Base-by-base conservation (phyloP, 208 protist genomes). In the Kentomonas sorsogonicus region DNA sequence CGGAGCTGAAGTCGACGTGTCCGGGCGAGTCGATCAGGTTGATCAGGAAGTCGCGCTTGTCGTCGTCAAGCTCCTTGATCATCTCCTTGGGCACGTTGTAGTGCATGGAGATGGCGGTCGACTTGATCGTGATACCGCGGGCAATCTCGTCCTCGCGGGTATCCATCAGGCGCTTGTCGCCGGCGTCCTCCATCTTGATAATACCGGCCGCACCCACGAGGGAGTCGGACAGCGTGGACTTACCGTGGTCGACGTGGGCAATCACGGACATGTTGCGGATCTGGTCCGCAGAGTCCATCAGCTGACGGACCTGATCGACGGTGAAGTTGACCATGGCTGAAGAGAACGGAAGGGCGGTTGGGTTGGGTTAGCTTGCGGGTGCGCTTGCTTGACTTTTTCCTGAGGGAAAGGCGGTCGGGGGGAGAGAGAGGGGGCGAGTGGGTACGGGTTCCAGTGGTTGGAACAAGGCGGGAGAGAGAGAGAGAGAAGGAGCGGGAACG, bases 71-170 rank as follows among this genome's bases (percentile, higher is more conserved):
- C 13, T 71, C 54, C 36, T 47, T 62, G 51, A 82, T 80, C 53
- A 76, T 79, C 45, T 86, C 51, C 5, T 93, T 86, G n/a, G 77
- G 73, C 7, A 98, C 71, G 55, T 98, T 75, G 83, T 98, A 99
- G 80, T 98, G 98, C 53, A 99, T 77, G 25, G 98, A 99, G 68
- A 99, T 96, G 73, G 91, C 93, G 33, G 98, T 99, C 23, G 98
- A 98, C 83, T 99, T 99, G 86, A 99, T 99, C 52, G 98, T 99
- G 67, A 99, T 99, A 83, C 97, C 79, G 84, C 98, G 95, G 10
- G 99, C 98, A 85, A 99, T 79, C 60, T 88, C 80, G 46, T 88
- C 80, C 43, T 63, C 76, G 55, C 80, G 80, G 38, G 80, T 88
- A 60, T 88, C 80, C 65, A 80, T 79, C 57, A 84, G 70, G 43